Evolutionary conservation across 805 yeast species (phyloP), one percentile per base, ranked within the genome.

Genomic region (Candida caryicola): DNA sequence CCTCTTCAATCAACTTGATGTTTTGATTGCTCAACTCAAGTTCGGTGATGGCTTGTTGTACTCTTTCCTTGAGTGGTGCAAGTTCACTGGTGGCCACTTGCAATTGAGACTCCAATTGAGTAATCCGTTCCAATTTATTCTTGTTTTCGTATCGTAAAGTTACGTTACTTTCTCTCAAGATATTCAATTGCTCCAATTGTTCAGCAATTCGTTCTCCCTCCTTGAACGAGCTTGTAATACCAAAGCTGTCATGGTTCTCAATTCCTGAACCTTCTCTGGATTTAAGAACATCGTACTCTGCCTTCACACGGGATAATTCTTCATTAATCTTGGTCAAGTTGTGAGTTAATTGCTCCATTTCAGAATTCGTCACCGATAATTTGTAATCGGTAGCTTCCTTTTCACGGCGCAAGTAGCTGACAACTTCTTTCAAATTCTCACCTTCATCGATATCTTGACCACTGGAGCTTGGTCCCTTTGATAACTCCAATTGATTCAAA

Each of bases 351-450:
- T 76, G 65, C 26, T 65, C 68, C 39, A 73, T 71, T 48, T 85
- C 93, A 41, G 79, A 76, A 8, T 61, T 55, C 16, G 57, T 45
- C 7, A 48, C 43, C 1, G 44, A 15, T 3, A 51, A 63, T 49
- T 81, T 84, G 6, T 79, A 73, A 33, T 79, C 82, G 1, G 81
- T 69, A 4, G 81, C 67, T 45, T 88, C 95, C 51, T 82, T 84
- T 47, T 86, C 95, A 44, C 82, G 78, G 32, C 90, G 81, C 40
- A 88, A 64, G 50, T 74, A 81, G 1, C 71, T 55, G 25, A 88
- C 62, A 18, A 87, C 71, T 45, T 81, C 81, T 35, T 59, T 59
- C 33, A 64, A 42, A 21, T 62, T 67, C 5, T 47, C 51, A 5
- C 33, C 46, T 8, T 31, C 25, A 6, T 29, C 42, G 6, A 46